phyloP scores from a whole-genome alignment of 164 flowering plant species.

The Malania oleifera region DNA sequence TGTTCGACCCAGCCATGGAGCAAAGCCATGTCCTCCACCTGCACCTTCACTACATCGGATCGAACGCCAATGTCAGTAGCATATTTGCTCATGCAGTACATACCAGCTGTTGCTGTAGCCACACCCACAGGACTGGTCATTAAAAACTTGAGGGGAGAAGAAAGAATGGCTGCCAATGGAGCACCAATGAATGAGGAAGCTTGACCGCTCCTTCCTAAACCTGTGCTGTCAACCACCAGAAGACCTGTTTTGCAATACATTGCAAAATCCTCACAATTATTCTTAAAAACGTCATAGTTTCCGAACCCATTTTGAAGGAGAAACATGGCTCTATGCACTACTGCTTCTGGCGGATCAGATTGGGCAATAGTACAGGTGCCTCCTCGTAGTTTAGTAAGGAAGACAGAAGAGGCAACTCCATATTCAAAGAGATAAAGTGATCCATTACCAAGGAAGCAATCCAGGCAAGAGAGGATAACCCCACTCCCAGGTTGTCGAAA shows the following conservation, averaged over 20 bases:
- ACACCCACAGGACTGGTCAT: conserved; percentile 28
- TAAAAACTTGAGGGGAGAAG: conserved; percentile 23
- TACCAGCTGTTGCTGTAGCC: conserved; percentile 24
- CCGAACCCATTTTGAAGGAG: conserved; percentile 40
- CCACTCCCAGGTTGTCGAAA: conserved; percentile 13
- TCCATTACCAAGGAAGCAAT: conserved; percentile 40
- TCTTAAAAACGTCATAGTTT: conserved; percentile 34
- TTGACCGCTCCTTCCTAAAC: conserved; percentile 41
- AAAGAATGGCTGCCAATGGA: conserved; percentile 31
- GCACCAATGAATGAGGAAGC: conserved; percentile 26
- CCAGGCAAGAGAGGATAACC: conserved; percentile 36
- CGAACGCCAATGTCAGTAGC: conserved; percentile 38
- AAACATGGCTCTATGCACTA: conserved; percentile 33
- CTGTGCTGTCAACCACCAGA: conserved; percentile 19
- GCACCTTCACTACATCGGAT: conserved; percentile 29
- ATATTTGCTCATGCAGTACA: conserved; percentile 30
- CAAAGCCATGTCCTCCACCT: conserved; percentile 34
- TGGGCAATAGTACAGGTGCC: conserved; percentile 46
- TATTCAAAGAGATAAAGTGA: conserved; percentile 35
- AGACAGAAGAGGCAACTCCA: conserved; percentile 26
- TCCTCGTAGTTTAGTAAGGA: conserved; percentile 33
- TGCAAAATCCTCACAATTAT: conserved; percentile 47
- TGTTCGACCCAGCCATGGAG: too few species aligned
- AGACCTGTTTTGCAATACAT: conserved; percentile 44
- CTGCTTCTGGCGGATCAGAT: conserved; percentile 28